phyloP scores from a whole-genome alignment of 768 basidiomycete species.

The Clitopilus hobsonii region DNA sequence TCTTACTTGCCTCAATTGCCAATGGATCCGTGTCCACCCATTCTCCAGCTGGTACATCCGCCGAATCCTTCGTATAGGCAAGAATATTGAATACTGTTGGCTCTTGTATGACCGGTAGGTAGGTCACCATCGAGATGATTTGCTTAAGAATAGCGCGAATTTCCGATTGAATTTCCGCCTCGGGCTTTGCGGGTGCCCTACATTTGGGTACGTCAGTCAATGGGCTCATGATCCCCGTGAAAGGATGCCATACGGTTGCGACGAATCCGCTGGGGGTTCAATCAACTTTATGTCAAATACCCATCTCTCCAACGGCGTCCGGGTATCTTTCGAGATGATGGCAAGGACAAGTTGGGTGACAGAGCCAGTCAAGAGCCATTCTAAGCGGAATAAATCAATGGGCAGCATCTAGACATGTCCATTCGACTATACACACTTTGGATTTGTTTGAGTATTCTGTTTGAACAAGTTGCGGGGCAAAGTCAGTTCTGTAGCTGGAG shows the following conservation, averaged over 20 bases:
- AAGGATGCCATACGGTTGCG: slow-evolving; percentile 41
- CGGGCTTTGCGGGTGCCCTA: slow-evolving; percentile 62
- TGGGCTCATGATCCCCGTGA: slow-evolving; percentile 5
- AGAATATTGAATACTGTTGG: slow-evolving; percentile 97
- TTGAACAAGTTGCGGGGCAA: slow-evolving; percentile 2
- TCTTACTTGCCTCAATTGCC: slow-evolving; percentile 89
- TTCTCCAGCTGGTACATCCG: slow-evolving; percentile 86
- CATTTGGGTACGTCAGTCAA: slow-evolving; percentile 3
- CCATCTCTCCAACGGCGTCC: slow-evolving; percentile 93
- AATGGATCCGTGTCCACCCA: slow-evolving; percentile 96
- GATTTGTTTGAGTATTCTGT: slow-evolving; percentile 86
- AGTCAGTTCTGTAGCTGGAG: not conserved
- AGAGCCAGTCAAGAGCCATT: slow-evolving; percentile 90
- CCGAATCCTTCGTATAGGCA: slow-evolving; percentile 89
- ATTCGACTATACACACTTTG: slow-evolving; percentile 57
- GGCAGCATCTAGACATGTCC: not conserved
- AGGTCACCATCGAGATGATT: slow-evolving; percentile 95
- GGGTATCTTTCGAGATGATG: slow-evolving; percentile 92
- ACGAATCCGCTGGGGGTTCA: slow-evolving; percentile 48
- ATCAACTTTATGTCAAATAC: slow-evolving; percentile 93
- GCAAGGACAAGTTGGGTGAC: slow-evolving; percentile 94
- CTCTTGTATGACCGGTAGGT: slow-evolving; percentile 92
- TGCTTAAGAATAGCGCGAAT: slow-evolving; percentile 98
- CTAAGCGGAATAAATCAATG: slow-evolving; percentile 33
- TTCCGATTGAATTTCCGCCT: slow-evolving; percentile 92